Percentiles rank a stretch among this genome's conserved stretches.
Conservation (phyloP, 2,329 filamentous ascomycete genomes). For the Penicillium sclerotiorum region DNA sequence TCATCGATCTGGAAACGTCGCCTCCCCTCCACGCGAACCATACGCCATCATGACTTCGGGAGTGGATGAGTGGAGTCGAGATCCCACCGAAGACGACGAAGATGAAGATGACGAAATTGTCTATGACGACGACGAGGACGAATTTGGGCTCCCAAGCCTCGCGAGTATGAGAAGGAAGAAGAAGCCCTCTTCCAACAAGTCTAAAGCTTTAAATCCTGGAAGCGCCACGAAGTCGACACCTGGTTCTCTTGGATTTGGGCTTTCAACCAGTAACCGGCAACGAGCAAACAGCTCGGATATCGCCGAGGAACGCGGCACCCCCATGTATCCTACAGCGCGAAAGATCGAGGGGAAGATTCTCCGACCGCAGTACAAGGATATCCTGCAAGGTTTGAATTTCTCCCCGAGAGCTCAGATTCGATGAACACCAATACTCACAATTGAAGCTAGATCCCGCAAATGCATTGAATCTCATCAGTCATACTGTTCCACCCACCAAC, state of each 20-base stretch:
- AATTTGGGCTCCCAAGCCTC: slow-evolving; percentile 91
- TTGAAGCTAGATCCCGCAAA: slow-evolving; percentile 71
- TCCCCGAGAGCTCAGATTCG: neutral
- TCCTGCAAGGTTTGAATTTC: slow-evolving; percentile 65
- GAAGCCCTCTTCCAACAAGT: slow-evolving; percentile 30
- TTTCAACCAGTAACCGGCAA: slow-evolving; percentile 54
- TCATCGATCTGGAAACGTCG: slow-evolving; percentile 45
- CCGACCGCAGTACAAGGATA: slow-evolving; percentile 96
- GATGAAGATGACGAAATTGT: slow-evolving; percentile 70
- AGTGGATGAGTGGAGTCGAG: slow-evolving; percentile 75
- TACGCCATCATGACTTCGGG: slow-evolving; percentile 83
- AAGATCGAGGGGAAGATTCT: slow-evolving; percentile 94
- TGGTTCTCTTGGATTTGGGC: slow-evolving; percentile 33
- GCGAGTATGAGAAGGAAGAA: slow-evolving; percentile 82
- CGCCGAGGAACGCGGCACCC: slow-evolving; percentile 80
- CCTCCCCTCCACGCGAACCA: slow-evolving; percentile 64
- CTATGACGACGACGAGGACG: slow-evolving; percentile 88
- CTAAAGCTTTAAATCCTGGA: slow-evolving; percentile 51
- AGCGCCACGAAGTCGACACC: slow-evolving; percentile 26
- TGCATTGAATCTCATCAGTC: slow-evolving; percentile 88
- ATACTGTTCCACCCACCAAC: slow-evolving; percentile 72
- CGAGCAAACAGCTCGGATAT: slow-evolving; percentile 91
- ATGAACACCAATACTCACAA: slow-evolving; percentile 7
- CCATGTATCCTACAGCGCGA: slow-evolving; percentile 83
- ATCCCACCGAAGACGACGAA: slow-evolving; percentile 58